Conservation (phyloP, 805 yeast species). For the Starmerella potacharoeniae region DNA sequence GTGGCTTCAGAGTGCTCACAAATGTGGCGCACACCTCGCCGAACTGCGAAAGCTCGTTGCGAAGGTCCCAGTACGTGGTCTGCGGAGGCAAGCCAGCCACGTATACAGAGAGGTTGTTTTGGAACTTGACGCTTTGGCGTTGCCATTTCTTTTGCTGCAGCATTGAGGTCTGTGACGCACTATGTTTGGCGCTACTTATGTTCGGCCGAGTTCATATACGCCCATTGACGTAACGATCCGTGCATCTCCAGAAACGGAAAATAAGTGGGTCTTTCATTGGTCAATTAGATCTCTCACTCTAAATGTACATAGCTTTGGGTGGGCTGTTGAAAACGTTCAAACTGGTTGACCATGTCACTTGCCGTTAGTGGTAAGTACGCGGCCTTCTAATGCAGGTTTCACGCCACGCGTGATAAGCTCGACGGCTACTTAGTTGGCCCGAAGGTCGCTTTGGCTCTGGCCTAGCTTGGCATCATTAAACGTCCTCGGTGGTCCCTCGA, state of each 20-base stretch:
- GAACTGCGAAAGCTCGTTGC: background rate
- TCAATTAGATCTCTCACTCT: too few relatives aligned
- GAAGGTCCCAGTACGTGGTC: conserved; percentile 2
- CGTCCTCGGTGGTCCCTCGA: too few relatives aligned
- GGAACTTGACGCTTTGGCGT: conserved; percentile 3
- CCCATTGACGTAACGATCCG: background rate
- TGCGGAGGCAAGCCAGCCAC: background rate
- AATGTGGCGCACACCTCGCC: background rate
- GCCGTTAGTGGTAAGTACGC: too few relatives aligned
- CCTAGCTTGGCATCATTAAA: too few relatives aligned
- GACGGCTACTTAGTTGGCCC: too few relatives aligned
- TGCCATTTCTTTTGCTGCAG: background rate
- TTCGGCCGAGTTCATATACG: background rate
- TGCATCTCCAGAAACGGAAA: background rate
- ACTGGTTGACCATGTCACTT: too few relatives aligned
- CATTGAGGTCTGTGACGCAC: background rate
- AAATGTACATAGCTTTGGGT: too few relatives aligned
- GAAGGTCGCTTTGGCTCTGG: too few relatives aligned
- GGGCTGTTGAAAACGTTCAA: too few relatives aligned
- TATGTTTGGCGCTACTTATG: background rate
- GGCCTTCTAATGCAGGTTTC: too few relatives aligned
- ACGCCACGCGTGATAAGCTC: too few relatives aligned
- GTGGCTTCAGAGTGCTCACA: background rate
- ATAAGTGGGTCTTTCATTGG: background rate
- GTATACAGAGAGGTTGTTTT: background rate